Base-by-base conservation (phyloP, 352 stramenopile species). In the Phytophthora colocasiae region DNA sequence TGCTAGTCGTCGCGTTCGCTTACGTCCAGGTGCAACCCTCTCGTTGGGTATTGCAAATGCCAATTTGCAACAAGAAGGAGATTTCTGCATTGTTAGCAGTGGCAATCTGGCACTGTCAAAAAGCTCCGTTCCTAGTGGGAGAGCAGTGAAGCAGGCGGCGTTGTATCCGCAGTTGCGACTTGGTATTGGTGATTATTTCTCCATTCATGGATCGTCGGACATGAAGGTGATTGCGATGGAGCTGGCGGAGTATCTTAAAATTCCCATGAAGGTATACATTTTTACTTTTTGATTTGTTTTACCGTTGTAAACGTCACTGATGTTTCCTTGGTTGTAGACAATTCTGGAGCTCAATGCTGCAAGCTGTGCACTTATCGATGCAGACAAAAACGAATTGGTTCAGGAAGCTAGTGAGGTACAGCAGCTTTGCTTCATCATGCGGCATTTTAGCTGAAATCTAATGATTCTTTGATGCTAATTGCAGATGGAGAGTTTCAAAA, bases 401-500 rank as follows among this genome's bases (percentile, higher is more conserved):
- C 50, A 49, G 26, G 78, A 85, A 52, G 44, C 57, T 1, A 77
- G 80, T 10, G 83, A 91, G 72, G 77, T 83, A 60, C 10, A 48
- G 27, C 3, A 15, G 29, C 32, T 26, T 26, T 2, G 7, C 14
- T n/a, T 17, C 32, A 1, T 27, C 3, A 27, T 50, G 7, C 15
- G 12, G 3, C 43, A 40, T 54, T 32, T 46, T 11, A 48, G 31
- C 17, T 44, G 19, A 45, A 24, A 24, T 15, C 45, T 22, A 14
- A 4, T 40, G 11, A 8, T n/a, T 36, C 39, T 50, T 12, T 52
- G 38, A 12, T 32, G 31, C 2, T 6, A 19, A 52, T 46, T 32
- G 22, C n/a, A 88, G 80, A 85, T 78, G 12, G 82, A 89, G 47
- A 94, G 82, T 57, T 92, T 88, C 56, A 91, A 88, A 53, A 80